Percentiles rank a stretch among this genome's conserved stretches.
These are phyloP conservation scores for Nemania serpens DNA, from an alignment of 2,329 filamentous ascomycete genomes.

Conservation along the genomic window DNA sequence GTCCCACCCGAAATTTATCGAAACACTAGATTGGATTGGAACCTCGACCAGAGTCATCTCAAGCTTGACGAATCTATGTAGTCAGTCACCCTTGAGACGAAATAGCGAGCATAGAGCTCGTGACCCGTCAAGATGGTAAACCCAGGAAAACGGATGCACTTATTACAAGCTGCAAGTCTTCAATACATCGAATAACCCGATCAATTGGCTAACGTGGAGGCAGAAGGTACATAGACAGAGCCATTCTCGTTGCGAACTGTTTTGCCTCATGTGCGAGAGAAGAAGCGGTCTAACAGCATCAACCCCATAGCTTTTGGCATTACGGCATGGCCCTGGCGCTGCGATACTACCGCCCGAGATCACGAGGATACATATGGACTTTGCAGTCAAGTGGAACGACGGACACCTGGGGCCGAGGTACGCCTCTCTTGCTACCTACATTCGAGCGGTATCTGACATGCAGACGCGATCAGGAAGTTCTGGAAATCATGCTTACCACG, in stretches of 20 bases:
- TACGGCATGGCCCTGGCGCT: conserved; percentile 83
- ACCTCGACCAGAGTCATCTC: neutral
- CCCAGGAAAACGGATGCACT: conserved; percentile 43
- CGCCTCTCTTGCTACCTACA: conserved; percentile 28
- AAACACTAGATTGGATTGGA: conserved; percentile 5
- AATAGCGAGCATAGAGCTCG: conserved; percentile 35
- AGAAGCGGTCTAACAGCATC: conserved; percentile 10
- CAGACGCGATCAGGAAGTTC: conserved; percentile 70
- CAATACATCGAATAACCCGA: neutral
- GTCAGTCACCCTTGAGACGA: conserved; percentile 5
- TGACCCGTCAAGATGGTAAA: conserved; percentile 42
- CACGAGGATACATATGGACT: conserved; percentile 75
- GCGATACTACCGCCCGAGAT: conserved; percentile 78
- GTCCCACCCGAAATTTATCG: conserved; percentile 30
- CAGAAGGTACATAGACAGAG: conserved; percentile 39
- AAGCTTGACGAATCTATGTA: conserved; percentile 4
- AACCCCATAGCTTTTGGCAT: conserved; percentile 34
- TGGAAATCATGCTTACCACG: conserved; percentile 82
- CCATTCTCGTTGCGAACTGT: neutral
- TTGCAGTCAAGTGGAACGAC: conserved; percentile 63
- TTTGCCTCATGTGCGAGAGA: neutral
- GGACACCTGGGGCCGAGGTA: conserved; percentile 78
- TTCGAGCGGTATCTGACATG: conserved; percentile 8
- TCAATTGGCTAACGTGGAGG: conserved; percentile 32
- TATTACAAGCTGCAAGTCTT: conserved; percentile 40